These are phyloP conservation scores for Aspergillus carbonarius DNA, from an alignment of 2,329 filamentous ascomycete genomes.

Conservation along the genomic window DNA sequence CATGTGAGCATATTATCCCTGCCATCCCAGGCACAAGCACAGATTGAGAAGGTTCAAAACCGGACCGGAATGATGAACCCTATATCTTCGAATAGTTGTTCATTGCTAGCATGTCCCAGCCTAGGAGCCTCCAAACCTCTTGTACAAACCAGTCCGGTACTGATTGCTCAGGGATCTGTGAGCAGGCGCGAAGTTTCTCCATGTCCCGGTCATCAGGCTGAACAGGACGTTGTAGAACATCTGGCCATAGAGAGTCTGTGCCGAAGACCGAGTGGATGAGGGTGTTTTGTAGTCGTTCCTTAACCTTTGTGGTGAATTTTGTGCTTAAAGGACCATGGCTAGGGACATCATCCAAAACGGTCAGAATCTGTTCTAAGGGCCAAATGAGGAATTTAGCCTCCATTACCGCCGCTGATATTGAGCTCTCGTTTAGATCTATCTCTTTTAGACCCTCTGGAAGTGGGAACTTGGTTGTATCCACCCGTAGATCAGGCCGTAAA, in stretches of 20 bases:
- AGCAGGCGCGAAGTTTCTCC: slow-evolving; percentile 9
- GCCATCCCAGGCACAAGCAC: not conserved
- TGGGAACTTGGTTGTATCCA: slow-evolving; percentile 25
- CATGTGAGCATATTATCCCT: not conserved
- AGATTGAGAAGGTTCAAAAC: not conserved
- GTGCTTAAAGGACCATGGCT: not conserved
- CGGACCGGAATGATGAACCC: not conserved
- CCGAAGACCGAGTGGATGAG: slow-evolving; percentile 45
- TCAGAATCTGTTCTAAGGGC: slow-evolving; percentile 33
- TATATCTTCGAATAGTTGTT: not conserved
- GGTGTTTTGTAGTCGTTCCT: slow-evolving; percentile 39
- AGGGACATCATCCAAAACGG: slow-evolving; percentile 20
- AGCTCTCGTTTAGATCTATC: slow-evolving; percentile 22
- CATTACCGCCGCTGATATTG: slow-evolving; percentile 26
- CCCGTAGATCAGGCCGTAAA: slow-evolving; percentile 24
- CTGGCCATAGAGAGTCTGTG: slow-evolving; percentile 28
- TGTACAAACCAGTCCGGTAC: slow-evolving; percentile 55
- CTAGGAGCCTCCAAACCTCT: slow-evolving; percentile 58
- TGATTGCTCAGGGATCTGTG: slow-evolving; percentile 30
- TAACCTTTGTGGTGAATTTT: slow-evolving; percentile 24
- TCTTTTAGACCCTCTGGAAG: slow-evolving; percentile 34
- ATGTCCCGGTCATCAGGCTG: slow-evolving; percentile 20
- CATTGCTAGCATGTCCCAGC: slow-evolving; percentile 51
- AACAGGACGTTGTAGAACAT: slow-evolving; percentile 25
- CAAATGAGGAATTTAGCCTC: slow-evolving; percentile 40